Conservation (phyloP, 2,329 filamentous ascomycete species). For the Sarocladium brachiariae region DNA sequence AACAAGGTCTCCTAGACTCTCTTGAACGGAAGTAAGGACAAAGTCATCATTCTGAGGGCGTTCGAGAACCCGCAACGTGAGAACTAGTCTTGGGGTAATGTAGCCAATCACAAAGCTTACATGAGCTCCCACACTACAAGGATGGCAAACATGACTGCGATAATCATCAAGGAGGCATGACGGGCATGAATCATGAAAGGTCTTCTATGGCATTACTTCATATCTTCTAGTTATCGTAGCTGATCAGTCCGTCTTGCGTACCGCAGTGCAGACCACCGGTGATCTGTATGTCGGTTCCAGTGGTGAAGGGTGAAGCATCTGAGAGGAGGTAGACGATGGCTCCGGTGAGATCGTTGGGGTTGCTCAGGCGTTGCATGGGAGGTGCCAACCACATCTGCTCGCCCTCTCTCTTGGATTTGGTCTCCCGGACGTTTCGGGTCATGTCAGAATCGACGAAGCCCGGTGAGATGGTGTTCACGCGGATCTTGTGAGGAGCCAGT, state of each 20-base stretch:
- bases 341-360: conserved; percentile 33
- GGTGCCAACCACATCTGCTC: conserved; percentile 32
- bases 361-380: conserved; percentile 31
- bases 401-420: conserved; percentile 25
- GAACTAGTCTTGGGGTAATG: too few relatives aligned
- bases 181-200: not conserved
- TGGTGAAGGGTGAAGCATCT: conserved; percentile 36
- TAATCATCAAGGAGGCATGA: too few relatives aligned
- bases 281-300: conserved; percentile 35
- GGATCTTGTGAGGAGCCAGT: conserved; percentile 27
- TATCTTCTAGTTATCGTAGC: conserved; percentile 19
- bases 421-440: conserved; percentile 23
- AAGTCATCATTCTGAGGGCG: too few relatives aligned
- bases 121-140: conserved; percentile 15
- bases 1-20: too few relatives aligned
- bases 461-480: conserved; percentile 31
- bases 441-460: conserved; percentile 31
- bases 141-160: too few relatives aligned
- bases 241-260: conserved; percentile 29
- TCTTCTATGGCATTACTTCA: not conserved
- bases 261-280: conserved; percentile 36
- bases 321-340: conserved; percentile 36
- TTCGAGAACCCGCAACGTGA: too few relatives aligned
- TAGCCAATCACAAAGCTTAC: conserved; percentile 23
- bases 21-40: too few relatives aligned